Conservation (phyloP, 2,329 filamentous ascomycete species). For the Lasiodiplodia citricola region DNA sequence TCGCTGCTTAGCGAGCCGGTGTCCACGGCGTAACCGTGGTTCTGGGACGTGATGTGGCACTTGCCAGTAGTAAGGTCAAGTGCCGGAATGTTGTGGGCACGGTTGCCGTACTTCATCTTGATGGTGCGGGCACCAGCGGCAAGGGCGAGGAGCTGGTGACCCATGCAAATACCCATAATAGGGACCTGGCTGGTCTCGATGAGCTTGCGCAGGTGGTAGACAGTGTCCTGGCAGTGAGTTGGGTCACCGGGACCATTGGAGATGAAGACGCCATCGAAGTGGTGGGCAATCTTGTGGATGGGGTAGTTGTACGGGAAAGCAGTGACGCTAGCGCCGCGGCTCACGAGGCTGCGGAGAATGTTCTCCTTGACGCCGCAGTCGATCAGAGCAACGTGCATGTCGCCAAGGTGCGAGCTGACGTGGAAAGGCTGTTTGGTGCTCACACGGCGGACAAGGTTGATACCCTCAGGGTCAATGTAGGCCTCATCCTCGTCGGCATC, state of each 20-base stretch:
- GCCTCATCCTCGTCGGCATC: slow-evolving; percentile 98
- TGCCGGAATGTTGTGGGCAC: slow-evolving; percentile 97
- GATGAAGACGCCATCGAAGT: slow-evolving; percentile 99
- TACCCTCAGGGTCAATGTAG: slow-evolving; percentile 92
- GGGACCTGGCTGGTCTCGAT: slow-evolving; percentile 92
- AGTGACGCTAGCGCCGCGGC: slow-evolving; percentile 88
- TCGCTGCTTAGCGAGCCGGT: slow-evolving; percentile 78
- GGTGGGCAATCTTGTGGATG: slow-evolving; percentile 96
- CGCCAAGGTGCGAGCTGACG: slow-evolving; percentile 80
- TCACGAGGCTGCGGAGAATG: slow-evolving; percentile 92
- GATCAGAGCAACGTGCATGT: slow-evolving; percentile 89
- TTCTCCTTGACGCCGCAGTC: slow-evolving; percentile 99
- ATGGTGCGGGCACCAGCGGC: slow-evolving; percentile 87
- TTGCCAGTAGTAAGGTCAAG: slow-evolving; percentile 93
- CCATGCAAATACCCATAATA: slow-evolving; percentile 97
- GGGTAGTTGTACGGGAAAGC: slow-evolving; percentile 97
- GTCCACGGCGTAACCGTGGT: slow-evolving; percentile 97
- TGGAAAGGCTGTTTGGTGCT: slow-evolving; percentile 99
- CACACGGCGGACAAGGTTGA: slow-evolving; percentile 94
- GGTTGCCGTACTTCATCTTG: slow-evolving; percentile 99
- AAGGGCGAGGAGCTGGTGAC: slow-evolving; percentile 92
- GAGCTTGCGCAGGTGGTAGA: slow-evolving; percentile 87
- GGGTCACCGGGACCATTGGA: slow-evolving; percentile 98
- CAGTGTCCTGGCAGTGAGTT: slow-evolving; percentile 92
- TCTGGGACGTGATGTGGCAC: slow-evolving; percentile 98